Evolutionary conservation across 2,329 filamentous ascomycete genomes (phyloP).

Genomic region (Fusarium begoniae): DNA sequence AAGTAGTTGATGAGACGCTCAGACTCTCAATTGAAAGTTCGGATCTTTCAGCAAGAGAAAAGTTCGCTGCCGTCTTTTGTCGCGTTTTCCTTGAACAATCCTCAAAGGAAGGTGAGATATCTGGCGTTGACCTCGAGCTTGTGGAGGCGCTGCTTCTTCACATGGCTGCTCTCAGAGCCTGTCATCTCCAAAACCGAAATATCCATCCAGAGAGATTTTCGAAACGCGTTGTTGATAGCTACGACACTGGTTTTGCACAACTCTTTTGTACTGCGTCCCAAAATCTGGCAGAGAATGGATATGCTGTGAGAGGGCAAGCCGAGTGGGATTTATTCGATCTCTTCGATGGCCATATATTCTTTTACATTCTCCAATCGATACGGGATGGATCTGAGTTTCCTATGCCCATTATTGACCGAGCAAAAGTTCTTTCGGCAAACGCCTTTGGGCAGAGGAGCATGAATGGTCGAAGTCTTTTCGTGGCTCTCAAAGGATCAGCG

Average conservation of each 20-base stretch:
- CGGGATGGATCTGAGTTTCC: background rate
- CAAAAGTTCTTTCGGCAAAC: background rate
- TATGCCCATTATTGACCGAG: background rate
- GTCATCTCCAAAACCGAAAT: background rate
- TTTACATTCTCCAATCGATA: background rate
- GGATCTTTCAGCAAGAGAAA: background rate
- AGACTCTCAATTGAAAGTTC: fast-evolving
- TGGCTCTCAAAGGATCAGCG: background rate
- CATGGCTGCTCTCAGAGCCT: background rate
- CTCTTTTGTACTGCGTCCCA: background rate
- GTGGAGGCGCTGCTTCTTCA: background rate
- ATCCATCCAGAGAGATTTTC: background rate
- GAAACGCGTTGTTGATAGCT: background rate
- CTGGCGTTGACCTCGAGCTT: background rate
- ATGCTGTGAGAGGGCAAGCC: background rate
- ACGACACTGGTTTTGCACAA: background rate
- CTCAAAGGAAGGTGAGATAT: background rate
- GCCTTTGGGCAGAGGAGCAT: background rate
- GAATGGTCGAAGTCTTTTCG: background rate
- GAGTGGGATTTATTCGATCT: background rate
- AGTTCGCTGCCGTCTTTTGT: background rate
- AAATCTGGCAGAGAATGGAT: background rate
- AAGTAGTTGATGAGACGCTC: background rate
- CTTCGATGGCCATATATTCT: background rate
- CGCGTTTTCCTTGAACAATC: background rate